A percentile compares a stretch with the other conserved stretches of the same genome.
These are phyloP conservation scores for Fusarium mexicanum DNA, from an alignment of 2,329 filamentous ascomycete genomes.

Conservation along the genomic window DNA sequence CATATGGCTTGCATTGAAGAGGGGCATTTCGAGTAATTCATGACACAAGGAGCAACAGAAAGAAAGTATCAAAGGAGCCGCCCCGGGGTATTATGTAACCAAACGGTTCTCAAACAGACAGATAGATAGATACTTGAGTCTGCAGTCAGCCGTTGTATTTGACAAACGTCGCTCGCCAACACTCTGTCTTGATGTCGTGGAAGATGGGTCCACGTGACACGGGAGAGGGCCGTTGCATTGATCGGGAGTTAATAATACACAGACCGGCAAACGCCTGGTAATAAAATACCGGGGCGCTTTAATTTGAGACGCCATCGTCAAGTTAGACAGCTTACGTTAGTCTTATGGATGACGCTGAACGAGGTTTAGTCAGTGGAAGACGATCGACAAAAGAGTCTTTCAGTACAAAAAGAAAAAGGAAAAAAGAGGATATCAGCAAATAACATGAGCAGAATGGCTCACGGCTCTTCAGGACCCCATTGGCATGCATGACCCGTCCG, in stretches of 20 bases:
- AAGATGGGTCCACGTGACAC: conserved; percentile 10
- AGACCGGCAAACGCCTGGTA: not conserved
- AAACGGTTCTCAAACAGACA: not conserved
- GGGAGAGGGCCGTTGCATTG: not conserved
- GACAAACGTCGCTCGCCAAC: not conserved
- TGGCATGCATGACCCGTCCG: not conserved
- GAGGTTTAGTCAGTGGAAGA: not conserved
- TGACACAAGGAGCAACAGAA: not conserved
- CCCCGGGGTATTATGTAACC: not conserved
- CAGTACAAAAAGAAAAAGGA: not conserved
- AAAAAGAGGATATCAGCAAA: not conserved
- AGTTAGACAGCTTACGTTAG: not conserved
- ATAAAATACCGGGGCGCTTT: conserved; percentile 1
- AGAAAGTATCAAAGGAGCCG: not conserved
- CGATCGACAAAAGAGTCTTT: not conserved
- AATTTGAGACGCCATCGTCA: conserved; percentile 16
- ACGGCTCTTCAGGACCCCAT: not conserved
- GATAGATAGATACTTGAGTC: not conserved
- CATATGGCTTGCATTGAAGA: not conserved
- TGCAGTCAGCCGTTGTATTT: not conserved
- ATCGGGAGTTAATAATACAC: conserved; percentile 6
- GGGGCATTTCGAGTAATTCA: not conserved
- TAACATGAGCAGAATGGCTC: not conserved
- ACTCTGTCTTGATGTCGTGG: not conserved
- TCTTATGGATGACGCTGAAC: not conserved